These are phyloP conservation scores for Trichoderma breve DNA, from an alignment of 2,329 filamentous ascomycete species.

Conservation along the genomic window DNA sequence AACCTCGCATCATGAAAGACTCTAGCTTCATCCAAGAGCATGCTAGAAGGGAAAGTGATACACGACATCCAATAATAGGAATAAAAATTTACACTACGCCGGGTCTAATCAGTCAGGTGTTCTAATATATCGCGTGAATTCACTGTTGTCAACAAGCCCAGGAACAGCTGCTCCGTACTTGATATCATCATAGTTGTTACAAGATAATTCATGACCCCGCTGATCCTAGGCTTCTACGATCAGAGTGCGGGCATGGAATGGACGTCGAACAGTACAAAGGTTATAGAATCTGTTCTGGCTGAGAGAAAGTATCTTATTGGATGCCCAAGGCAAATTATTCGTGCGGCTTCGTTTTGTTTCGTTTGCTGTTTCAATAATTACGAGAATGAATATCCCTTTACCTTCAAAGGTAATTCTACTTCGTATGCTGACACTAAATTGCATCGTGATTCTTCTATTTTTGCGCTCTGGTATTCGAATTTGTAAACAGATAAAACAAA, in stretches of 20 bases:
- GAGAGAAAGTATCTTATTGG: neutral
- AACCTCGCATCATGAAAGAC: neutral
- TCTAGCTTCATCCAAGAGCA: neutral
- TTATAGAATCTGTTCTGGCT: neutral
- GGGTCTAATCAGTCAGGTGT: neutral
- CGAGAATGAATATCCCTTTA: neutral
- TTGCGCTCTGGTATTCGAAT: neutral
- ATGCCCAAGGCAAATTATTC: neutral
- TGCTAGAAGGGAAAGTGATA: neutral
- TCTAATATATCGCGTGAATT: neutral
- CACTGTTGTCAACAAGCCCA: neutral
- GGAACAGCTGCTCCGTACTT: neutral
- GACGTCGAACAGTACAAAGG: slow-evolving; percentile 35
- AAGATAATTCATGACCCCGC: neutral
- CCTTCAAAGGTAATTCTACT: neutral
- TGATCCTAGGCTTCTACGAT: slow-evolving; percentile 59
- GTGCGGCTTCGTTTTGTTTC: neutral
- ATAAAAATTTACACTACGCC: too few relatives aligned
- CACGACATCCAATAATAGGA: neutral
- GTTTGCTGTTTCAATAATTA: neutral
- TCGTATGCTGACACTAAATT: neutral
- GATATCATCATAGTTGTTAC: too few relatives aligned
- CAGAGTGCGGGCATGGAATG: slow-evolving; percentile 71
- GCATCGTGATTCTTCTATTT: neutral
- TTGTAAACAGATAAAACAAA: neutral